Evolutionary conservation across 768 basidiomycete species (phyloP), one percentile per base, ranked within the genome.

Genomic region (Tephrocybe rancida): DNA sequence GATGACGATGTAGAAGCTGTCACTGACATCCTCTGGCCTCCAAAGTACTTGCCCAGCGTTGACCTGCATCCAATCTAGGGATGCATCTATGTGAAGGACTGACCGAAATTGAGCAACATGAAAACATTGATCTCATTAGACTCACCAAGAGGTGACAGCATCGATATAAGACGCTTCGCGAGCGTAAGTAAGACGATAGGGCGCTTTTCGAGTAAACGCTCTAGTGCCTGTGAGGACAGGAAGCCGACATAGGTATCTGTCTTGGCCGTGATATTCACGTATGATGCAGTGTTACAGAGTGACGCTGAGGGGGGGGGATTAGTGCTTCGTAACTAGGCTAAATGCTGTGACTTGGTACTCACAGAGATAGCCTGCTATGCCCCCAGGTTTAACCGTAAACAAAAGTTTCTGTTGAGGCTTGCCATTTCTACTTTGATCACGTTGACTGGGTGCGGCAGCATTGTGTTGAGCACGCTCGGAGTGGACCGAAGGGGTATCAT

Each of bases 191-290:
- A 79, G 2, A 99, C 97, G 48, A 99, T 98, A 1, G 97, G 97
- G 43, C 91, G 81, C 61, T 95, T 88, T 70, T 98, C 97, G 37
- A 98, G 79, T 50, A 99, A 78, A 21, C 90, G 79, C 64, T 98
- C 94, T 50, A 99, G 73, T 5, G 96, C 89, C 64, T 88, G 82
- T 2, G 90, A 85, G 1, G 97, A 92, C 25, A 99, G 70, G 69
- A 96, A 96, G 0, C 97, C 97, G 58, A 98, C 97, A 63, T 96
- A 99, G n/a, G 88, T 90, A 65, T 99, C 96, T 0, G 95, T 98
- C 75, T 98, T 98, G 4, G 97, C 95, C 59, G 81, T 88, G 67
- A 99, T 97, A 67, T 96, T 93, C 39, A 98, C 95, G 65, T 98
- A 99, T 2, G 94, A 96, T 5, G 94, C 87, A 24, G 90, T 94